phyloP scores from a whole-genome alignment of 2,329 filamentous ascomycete species.

The Penicillium nordicum region DNA sequence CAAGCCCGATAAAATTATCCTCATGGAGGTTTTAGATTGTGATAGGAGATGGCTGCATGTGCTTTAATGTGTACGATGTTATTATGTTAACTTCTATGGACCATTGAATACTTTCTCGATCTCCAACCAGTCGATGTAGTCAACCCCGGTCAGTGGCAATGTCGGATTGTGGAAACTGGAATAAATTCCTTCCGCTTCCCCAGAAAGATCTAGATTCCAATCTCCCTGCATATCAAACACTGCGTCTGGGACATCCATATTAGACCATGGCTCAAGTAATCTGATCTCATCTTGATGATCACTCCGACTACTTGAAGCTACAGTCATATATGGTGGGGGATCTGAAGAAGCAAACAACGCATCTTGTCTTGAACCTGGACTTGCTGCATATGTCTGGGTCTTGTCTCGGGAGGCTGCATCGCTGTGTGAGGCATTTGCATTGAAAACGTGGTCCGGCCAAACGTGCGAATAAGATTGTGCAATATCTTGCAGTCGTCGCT shows the following conservation, averaged over 20 bases:
- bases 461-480: constrained; percentile 16
- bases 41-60: not conserved
- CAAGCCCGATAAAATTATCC: not conserved
- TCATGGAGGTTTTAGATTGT: not conserved
- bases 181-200: constrained; percentile 22
- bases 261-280: constrained; percentile 14
- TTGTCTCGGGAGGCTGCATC: not conserved
- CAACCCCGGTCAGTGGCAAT: constrained; percentile 20
- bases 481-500: constrained; percentile 20
- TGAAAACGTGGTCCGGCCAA: constrained; percentile 13
- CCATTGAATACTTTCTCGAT: constrained; percentile 21
- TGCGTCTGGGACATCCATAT: not conserved
- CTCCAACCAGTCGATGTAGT: constrained; percentile 23
- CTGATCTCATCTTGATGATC: constrained; percentile 7
- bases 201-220: constrained; percentile 17
- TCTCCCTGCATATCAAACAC: constrained; percentile 17
- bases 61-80: not conserved
- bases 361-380: not conserved
- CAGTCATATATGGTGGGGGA: not conserved
- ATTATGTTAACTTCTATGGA: not conserved
- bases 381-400: not conserved
- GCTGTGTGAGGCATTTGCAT: not conserved
- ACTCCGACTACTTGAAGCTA: not conserved
- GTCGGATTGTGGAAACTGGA: constrained; percentile 22
- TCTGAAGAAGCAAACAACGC: not conserved